These are phyloP conservation scores for Brasilioporus rufonigricans DNA, from an alignment of 768 basidiomycete species.

Conservation along the genomic window DNA sequence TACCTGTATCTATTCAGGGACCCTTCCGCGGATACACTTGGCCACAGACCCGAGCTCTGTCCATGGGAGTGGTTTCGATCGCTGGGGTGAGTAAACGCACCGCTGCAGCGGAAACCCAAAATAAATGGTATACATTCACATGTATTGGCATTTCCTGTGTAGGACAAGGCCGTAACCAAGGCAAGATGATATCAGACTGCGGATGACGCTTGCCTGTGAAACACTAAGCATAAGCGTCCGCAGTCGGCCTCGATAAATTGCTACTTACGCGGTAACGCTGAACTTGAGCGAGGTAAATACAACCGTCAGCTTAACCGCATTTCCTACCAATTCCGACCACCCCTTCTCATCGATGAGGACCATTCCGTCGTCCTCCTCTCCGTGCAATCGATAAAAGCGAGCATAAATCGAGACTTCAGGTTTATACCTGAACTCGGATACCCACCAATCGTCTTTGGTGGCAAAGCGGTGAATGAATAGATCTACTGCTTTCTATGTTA, in stretches of 20 bases:
- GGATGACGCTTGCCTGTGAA: constrained; percentile 24
- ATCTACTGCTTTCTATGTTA: constrained; percentile 28
- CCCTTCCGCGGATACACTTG: not conserved
- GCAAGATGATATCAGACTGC: constrained; percentile 16
- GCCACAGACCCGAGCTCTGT: not conserved
- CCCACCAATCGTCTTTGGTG: constrained; percentile 36
- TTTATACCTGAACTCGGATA: constrained; percentile 33
- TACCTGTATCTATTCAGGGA: not conserved
- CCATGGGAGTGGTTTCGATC: not conserved
- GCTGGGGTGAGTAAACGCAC: not conserved
- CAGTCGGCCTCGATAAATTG: not conserved
- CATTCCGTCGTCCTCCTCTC: constrained; percentile 34
- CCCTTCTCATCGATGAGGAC: constrained; percentile 31
- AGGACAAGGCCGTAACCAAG: not conserved
- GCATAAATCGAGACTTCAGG: constrained; percentile 35
- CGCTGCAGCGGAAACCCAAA: not conserved
- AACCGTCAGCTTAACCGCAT: constrained; percentile 31
- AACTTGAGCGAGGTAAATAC: constrained; percentile 36
- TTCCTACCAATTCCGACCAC: constrained; percentile 33
- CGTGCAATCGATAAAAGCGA: constrained; percentile 32
- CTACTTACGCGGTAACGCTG: constrained; percentile 31
- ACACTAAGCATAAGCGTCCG: constrained; percentile 8
- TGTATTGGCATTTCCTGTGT: not conserved
- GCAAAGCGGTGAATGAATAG: constrained; percentile 34
- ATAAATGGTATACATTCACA: not conserved